phyloP scores from a whole-genome alignment of 192 early-diverging fungal genomes.

The Entrophospora sp. region DNA sequence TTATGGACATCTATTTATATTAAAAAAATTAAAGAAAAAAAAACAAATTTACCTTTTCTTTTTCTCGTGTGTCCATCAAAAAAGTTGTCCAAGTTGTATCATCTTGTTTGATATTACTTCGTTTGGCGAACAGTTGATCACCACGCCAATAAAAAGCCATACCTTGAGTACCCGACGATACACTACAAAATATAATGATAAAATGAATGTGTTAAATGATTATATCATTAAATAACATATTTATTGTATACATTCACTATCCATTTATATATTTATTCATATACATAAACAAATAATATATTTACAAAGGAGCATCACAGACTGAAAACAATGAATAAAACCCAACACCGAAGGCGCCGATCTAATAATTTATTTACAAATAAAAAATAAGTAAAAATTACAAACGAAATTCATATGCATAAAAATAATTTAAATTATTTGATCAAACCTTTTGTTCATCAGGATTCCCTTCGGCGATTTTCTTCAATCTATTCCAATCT shows the following conservation, averaged over 20 bases:
- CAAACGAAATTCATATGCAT: conserved; percentile 16
- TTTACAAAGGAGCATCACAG: conserved; percentile 80
- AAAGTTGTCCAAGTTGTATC: conserved; percentile 64
- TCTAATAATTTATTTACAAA: conserved; percentile 27
- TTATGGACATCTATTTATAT: neutral
- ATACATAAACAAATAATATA: neutral
- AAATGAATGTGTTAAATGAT: neutral
- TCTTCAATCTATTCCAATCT: conserved; percentile 73
- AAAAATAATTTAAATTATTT: neutral
- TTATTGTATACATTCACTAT: neutral
- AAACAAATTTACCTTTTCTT: conserved; percentile 40
- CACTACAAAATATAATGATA: conserved; percentile 27
- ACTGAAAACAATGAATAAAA: conserved; percentile 86
- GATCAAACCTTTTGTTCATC: conserved; percentile 46
- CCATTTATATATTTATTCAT: neutral
- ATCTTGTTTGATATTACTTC: conserved; percentile 39
- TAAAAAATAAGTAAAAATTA: conserved; percentile 17
- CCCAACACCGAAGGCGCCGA: conserved; percentile 74
- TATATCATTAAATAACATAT: neutral
- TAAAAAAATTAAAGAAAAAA: neutral
- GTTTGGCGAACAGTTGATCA: conserved; percentile 79
- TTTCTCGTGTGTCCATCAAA: conserved; percentile 67
- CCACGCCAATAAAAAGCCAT: conserved; percentile 88
- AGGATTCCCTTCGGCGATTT: conserved; percentile 90
- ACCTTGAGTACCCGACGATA: conserved; percentile 62